Evolutionary conservation across 2,329 filamentous ascomycete species (phyloP).

Genomic region (Exophiala sideris): DNA sequence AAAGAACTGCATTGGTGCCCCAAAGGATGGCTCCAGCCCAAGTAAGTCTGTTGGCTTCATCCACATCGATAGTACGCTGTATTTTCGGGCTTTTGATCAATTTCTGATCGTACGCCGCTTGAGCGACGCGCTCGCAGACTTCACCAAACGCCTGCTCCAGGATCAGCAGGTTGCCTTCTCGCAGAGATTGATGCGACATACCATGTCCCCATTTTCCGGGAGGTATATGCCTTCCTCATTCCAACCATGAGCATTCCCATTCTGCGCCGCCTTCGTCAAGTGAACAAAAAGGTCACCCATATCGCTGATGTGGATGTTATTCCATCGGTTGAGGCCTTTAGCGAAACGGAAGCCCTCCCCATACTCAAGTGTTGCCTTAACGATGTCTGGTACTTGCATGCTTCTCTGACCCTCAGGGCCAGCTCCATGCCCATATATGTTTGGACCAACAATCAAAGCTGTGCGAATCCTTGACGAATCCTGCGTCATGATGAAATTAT

Average conservation of each 20-base stretch:
- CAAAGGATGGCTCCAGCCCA: conserved; percentile 30
- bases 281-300: conserved; percentile 44
- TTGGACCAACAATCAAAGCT: conserved; percentile 50
- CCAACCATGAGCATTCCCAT: conserved; percentile 34
- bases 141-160: conserved; percentile 28
- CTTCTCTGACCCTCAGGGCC: conserved; percentile 51
- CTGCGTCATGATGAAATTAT: conserved; percentile 38
- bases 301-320: conserved; percentile 51
- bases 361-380: conserved; percentile 40
- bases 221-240: conserved; percentile 41
- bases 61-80: conserved; percentile 23
- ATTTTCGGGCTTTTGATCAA: conserved; percentile 26
- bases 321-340: conserved; percentile 49
- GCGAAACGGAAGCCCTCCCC: conserved; percentile 47
- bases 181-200: conserved; percentile 17
- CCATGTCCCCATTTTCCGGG: conserved; percentile 27
- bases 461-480: conserved; percentile 37
- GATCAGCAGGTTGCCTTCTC: conserved; percentile 4
- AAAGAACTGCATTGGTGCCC: conserved; percentile 32
- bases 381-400: conserved; percentile 49
- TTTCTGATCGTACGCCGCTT: conserved; percentile 26
- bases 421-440: conserved; percentile 52
- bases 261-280: conserved; percentile 46
- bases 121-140: conserved; percentile 27
- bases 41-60: conserved; percentile 29